Base-by-base conservation (phyloP, 768 basidiomycete genomes). In the Gyrodon lividus region DNA sequence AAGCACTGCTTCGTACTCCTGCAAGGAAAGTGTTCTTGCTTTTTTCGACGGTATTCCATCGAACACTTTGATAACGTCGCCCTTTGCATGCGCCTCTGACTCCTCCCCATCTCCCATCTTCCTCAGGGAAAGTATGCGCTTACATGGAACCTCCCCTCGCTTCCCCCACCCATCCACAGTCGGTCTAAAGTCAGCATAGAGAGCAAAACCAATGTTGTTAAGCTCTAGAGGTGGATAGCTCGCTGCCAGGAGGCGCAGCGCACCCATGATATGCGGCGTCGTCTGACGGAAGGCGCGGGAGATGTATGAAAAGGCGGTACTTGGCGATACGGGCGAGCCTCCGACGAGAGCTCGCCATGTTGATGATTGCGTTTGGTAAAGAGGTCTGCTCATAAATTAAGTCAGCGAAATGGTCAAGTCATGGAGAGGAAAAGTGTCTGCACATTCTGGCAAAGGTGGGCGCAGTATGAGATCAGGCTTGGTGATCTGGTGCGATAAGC, bases 141-240 rank as follows among this genome's bases (percentile, higher is more conserved):
- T 75, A 61, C 88, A 90, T 33, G 76, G 76, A 23, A 97, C 73
- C 59, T 90, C 83, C 3, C 85, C 89, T 50, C 81, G 78, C 65
- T 86, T 81, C 5, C 95, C 95, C 95, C 95, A 98, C 22, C 81
- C 84, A 23, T 82, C 82, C 0, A 84, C 84, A 12, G 76, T 74
- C 9, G 95, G 95, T 51, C 95, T 84, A 68, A 98, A 97, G 16
- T 89, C 86, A 22, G 83, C 80, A 65, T 98, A 98, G 38, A 98
- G 74, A 17, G 77, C 71, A 74, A 88, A 94, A 8, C 87, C 96
- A 50, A 76, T 72, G 42, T 64, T 65, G 60, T 86, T 87, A 17
- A 92, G 73, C 45, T 87, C 83, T 40, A 76, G 64, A 0, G 79
- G 73, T 7, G 73, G 55, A 58, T 81, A 89, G 55, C 80, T 86